Base-by-base conservation (phyloP, 2,329 filamentous ascomycete species). In the Fusarium solani-melongenae region DNA sequence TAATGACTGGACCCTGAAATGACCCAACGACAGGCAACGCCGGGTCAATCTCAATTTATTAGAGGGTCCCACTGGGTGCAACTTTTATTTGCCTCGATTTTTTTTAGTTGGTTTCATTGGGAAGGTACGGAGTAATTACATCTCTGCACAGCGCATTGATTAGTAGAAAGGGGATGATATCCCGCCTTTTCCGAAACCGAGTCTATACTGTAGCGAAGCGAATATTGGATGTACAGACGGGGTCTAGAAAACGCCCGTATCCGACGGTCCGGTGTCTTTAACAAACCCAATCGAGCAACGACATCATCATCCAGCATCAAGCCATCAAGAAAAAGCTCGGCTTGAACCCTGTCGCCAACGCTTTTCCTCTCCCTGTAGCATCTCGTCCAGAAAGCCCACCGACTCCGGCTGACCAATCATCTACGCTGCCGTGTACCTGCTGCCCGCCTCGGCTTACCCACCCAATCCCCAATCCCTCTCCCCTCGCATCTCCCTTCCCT, bases 401-500 rank as follows among this genome's bases (percentile, higher is more conserved):
- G 22, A 51, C 44, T 20, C 38, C 31, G 22, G 22, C 14, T 24
- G 57, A 6, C 71, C 71, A 73, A 71, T 73, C 63, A 73, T 9
- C 7, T 5, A 1, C 29, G 17, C 44, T 46, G 41, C 31, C 29
- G n/a, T 55, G 22, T 27, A 17, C 60, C 60, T 24, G 53, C 61
- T 67, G 59, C 55, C 56, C 68, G 62, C 56, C 71, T 72, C 59
- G 64, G 67, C 64, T 74, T 69, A 69, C 51, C 60, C 51, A 63
- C 57, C 71, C 67, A 71, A 51, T 55, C 29, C 36, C 61, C 36
- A 41, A 33, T 57, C 58, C 59, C 44, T 49, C 24, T 67, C 62
- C 62, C 66, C 70, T 70, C 62, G 33, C 66, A 73, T 53, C 58
- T 74, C 55, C 61, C 64, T 72, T 72, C 71, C 61, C 64, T 72